A percentile compares a stretch with the other conserved stretches of the same genome.
phyloP scores from a whole-genome alignment of 805 yeast genomes.

The Saturnispora gosingensis region DNA sequence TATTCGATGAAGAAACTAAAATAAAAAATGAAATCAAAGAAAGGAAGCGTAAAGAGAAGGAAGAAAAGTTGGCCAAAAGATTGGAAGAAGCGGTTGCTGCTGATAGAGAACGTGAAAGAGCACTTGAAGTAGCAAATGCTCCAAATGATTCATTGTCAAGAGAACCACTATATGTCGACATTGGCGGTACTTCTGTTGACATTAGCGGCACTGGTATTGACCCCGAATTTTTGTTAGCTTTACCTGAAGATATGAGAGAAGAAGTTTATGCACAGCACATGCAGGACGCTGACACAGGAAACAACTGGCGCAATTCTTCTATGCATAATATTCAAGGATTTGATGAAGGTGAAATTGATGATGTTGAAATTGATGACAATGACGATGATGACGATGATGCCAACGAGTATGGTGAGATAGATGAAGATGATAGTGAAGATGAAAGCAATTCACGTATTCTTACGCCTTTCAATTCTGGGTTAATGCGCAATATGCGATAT shows the following conservation, averaged over 20 bases:
- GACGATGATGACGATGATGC: conserved; percentile 15
- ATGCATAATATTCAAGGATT: not conserved
- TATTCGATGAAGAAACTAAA: conserved; percentile 23
- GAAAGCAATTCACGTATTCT: conserved; percentile 8
- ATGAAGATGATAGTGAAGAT: conserved; percentile 20
- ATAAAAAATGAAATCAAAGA: conserved; percentile 19
- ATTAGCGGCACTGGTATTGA: conserved; percentile 87
- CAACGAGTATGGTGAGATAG: conserved; percentile 9
- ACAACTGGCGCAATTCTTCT: not conserved
- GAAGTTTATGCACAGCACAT: conserved; percentile 84
- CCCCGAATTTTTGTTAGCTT: conserved; percentile 79
- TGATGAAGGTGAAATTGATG: conserved; percentile 16
- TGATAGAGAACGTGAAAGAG: conserved; percentile 6
- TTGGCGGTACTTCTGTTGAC: conserved; percentile 74
- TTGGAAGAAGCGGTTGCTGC: conserved; percentile 14
- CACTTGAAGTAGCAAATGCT: conserved; percentile 18
- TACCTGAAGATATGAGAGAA: conserved; percentile 88
- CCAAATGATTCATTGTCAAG: conserved; percentile 10
- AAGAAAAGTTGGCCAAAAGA: conserved; percentile 15
- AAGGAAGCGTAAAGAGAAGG: conserved; percentile 19
- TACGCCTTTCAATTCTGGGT: not conserved
- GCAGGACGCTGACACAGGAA: conserved; percentile 56
- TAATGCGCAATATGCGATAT: not conserved
- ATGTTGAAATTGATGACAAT: conserved; percentile 13
- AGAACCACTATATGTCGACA: conserved; percentile 57